Base-by-base conservation (phyloP, 257 asterid species). In the Henckelia pumila region DNA sequence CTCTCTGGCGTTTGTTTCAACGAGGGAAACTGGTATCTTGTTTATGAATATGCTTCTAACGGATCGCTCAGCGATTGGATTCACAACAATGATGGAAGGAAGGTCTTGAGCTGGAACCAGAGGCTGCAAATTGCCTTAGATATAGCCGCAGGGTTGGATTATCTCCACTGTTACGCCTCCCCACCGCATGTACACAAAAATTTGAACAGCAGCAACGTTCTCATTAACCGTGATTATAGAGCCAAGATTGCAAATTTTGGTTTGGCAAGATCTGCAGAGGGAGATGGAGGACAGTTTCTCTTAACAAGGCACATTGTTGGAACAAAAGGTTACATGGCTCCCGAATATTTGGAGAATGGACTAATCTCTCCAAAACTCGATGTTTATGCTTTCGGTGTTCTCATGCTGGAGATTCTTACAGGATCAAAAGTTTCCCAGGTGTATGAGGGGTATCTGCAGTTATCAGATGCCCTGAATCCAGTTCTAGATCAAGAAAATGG, bases 321-420 rank as follows among this genome's bases (percentile, higher is more conserved):
- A 76, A 88, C 99, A 0, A 83, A 93, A 84, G 99, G 99, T 0
- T 93, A 90, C 82, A 90, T 93, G 97, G 92, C 99, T 10, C 99
- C 99, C 0, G 99, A 93, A 89, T 93, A 88, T 69, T 73, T 93
- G 77, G 96, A 90, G 82, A 83, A 88, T 29, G 99, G 99, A 4
- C 13, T 93, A 24, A 74, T 93, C 44, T 88, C 99, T 3, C 79
- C 96, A 0, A 85, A 86, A 86, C 88, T 93, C 6, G 97, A 93
- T 61, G 95, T 93, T 53, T 90, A 90, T 53, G 82, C 99, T 40
- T 93, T 88, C 26, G 99, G 99, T 25, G 80, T 90, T 68, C 82
- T 93, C 17, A 17, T 88, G 80, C 73, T 93, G 66, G 99, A 93
- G 83, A 85, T 90, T 65, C 84, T 93, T 26, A 88, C 91, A 0